Evolutionary conservation across 768 basidiomycete species (phyloP), one percentile per base, ranked within the genome.

Genomic region (Suillus ampliporus): DNA sequence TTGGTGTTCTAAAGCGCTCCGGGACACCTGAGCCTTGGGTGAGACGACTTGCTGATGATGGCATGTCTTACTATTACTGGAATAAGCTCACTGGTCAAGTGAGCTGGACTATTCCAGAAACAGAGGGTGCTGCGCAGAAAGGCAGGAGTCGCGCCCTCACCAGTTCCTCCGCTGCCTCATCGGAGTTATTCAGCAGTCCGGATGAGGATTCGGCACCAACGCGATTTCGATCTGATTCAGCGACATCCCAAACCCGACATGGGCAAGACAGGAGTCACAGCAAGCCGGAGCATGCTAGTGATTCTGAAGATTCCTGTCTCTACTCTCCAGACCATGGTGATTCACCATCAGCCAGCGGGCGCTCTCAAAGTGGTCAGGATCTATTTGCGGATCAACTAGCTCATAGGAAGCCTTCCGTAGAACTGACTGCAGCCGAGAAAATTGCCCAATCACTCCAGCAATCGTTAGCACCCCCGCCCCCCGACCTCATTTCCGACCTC

Each of bases 21-120:
- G 82, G 84, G 15, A 87, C 86, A 5, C 89, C 91, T 21, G 90
- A 93, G 67, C 90, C 89, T n/a, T 97, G 95, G 95, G 78, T 88
- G 23, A 86, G 85, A 69, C 86, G 86, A 60, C 80, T 94, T 50
- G 90, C 90, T 26, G 92, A 94, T 69, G 94, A 95, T 67, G 92
- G 92, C 40, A 79, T 86, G 77, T 86, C 90, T 4, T 92, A 91
- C 72, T 93, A 86, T 70, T 95, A 91, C 74, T 73, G 83, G 73
- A 95, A 96, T 80, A 87, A 83, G 65, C 69, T 82, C 26, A 89
- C 88, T 63, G 89, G 90, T 15, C 77, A 84, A 58, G 79, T 88
- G 17, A 86, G 85, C 60, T 92, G 89, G 92, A 86, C 85, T 7
- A 78, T 84, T 38, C 92, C 91, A 44, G 87, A 87, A 61, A 64